phyloP scores from a whole-genome alignment of 1,139 yeast genomes.

The Pneumocystis sp. region DNA sequence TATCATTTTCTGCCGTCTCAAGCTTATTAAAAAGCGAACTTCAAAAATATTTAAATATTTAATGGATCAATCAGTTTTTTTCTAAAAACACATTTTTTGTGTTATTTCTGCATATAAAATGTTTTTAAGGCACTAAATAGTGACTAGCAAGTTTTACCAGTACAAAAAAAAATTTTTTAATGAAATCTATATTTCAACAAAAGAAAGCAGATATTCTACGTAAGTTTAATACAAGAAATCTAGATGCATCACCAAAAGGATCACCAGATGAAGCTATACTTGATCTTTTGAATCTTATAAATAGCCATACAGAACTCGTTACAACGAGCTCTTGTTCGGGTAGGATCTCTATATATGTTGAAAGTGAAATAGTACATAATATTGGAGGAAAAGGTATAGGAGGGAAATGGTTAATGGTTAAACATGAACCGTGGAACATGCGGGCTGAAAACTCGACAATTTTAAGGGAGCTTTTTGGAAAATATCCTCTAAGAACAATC shows the following conservation, averaged over 20 bases:
- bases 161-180: not conserved
- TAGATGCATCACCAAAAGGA: not conserved
- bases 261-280: not conserved
- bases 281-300: not conserved
- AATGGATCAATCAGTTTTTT: not conserved
- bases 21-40: no score
- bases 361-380: not conserved
- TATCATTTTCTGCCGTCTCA: not conserved
- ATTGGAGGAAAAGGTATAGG: not conserved
- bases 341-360: not conserved
- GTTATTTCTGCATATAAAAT: not conserved
- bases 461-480: not conserved
- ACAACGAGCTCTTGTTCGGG: slow-evolving; percentile 1
- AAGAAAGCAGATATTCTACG: not conserved
- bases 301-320: not conserved
- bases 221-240: not conserved
- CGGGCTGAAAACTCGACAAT: not conserved
- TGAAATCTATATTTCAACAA: not conserved
- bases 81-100: not conserved
- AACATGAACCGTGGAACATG: not conserved
- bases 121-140: no score
- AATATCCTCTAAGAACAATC: not conserved
- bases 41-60: not conserved
- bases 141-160: no score
- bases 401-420: not conserved